Evolutionary conservation across 805 yeast species (phyloP).

Genomic region (Candida tibetensis): DNA sequence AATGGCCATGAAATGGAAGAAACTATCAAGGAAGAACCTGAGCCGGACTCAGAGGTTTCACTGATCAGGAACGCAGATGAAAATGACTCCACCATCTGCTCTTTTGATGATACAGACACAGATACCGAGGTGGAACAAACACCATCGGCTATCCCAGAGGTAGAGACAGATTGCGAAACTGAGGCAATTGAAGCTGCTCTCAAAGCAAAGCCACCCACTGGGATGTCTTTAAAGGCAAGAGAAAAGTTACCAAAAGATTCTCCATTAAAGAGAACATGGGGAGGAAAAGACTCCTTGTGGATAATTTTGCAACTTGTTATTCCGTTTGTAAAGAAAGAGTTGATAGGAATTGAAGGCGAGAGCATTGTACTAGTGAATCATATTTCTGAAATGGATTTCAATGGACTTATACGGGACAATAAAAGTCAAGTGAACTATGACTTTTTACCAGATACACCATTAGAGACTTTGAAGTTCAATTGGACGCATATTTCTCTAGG

Average conservation of each 20-base stretch:
- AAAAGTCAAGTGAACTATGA: conserved; percentile 37
- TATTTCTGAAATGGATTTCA: conserved; percentile 39
- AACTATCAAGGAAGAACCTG: conserved; percentile 8
- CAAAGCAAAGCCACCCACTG: conserved; percentile 52
- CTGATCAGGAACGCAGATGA: conserved; percentile 3
- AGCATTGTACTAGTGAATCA: conserved; percentile 33
- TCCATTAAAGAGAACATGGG: conserved; percentile 52
- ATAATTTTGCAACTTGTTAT: conserved; percentile 41
- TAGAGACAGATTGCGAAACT: conserved; percentile 4
- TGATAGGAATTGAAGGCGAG: conserved; percentile 21
- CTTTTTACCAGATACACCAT: conserved; percentile 41
- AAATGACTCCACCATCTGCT: background rate
- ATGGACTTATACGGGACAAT: conserved; percentile 16
- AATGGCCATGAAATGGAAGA: conserved; percentile 8
- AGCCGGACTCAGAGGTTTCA: background rate
- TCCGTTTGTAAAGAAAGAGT: conserved; percentile 29
- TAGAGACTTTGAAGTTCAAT: conserved; percentile 47
- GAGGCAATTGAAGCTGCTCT: conserved; percentile 39
- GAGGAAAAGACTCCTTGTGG: conserved; percentile 50
- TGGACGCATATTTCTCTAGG: conserved; percentile 69
- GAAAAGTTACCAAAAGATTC: conserved; percentile 52
- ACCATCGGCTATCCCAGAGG: background rate
- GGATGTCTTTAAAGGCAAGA: conserved; percentile 58
- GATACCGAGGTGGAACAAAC: background rate
- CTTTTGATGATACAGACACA: background rate